Conservation (phyloP, 305 asterid genomes). For the Withania somnifera region DNA sequence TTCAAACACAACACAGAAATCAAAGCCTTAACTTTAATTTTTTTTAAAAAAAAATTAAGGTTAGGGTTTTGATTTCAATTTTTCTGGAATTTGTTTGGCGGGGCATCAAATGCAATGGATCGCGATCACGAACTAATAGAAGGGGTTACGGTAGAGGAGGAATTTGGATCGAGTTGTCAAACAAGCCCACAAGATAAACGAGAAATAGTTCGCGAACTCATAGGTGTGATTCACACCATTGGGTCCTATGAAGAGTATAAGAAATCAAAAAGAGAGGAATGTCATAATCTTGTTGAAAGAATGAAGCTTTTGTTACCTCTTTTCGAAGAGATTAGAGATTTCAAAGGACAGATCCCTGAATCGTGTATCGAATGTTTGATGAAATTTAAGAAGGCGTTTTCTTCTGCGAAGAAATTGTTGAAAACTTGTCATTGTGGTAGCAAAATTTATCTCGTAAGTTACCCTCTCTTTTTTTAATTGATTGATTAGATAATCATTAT, state of each 20-base stretch:
- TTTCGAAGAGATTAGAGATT: conserved; percentile 44
- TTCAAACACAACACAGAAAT: not conserved
- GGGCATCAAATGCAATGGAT: not conserved
- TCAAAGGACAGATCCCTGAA: conserved; percentile 22
- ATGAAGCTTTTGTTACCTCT: conserved; percentile 42
- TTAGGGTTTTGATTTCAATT: not conserved
- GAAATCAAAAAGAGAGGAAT: not conserved
- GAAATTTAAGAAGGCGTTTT: conserved; percentile 47
- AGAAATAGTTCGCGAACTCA: not conserved
- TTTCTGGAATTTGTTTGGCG: too few species aligned
- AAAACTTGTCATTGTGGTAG: conserved; percentile 61
- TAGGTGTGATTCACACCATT: not conserved
- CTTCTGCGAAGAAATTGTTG: conserved; percentile 54
- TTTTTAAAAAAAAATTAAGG: not conserved
- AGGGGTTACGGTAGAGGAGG: not conserved
- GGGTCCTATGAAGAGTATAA: not conserved
- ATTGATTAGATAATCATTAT: not conserved
- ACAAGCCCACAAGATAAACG: not conserved
- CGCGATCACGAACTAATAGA: not conserved
- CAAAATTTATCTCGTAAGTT: conserved; percentile 66
- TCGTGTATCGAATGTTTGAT: conserved; percentile 30
- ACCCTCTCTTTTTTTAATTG: not conserved
- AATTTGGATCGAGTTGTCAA: not conserved
- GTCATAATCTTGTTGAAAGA: conserved; percentile 26
- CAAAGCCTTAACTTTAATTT: not conserved